Evolutionary conservation across 2,329 filamentous ascomycete genomes (phyloP).

Genomic region (Tolypocladium sp.): DNA sequence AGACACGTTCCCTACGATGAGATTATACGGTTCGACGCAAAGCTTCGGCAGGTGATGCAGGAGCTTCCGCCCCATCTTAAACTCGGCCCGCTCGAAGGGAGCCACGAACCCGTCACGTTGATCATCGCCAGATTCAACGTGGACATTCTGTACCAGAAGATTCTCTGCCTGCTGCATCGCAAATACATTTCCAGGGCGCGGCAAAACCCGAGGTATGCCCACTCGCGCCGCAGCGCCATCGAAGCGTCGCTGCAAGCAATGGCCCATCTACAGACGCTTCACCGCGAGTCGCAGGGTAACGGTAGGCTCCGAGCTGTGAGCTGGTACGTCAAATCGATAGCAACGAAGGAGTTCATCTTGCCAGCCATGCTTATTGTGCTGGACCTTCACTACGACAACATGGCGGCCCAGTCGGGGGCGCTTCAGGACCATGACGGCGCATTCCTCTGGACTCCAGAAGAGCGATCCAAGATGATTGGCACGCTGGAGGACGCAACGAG

Average conservation of each 20-base stretch:
- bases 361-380: constrained; percentile 77
- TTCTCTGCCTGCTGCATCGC: constrained; percentile 79
- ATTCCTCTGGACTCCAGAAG: constrained; percentile 47
- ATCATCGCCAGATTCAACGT: constrained; percentile 80
- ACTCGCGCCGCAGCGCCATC: constrained; percentile 75
- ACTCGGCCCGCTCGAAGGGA: constrained; percentile 65
- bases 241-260: constrained; percentile 80
- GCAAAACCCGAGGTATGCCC: constrained; percentile 71
- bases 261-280: constrained; percentile 64
- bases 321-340: constrained; percentile 72
- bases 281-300: constrained; percentile 62
- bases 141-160: constrained; percentile 80
- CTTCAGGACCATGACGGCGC: constrained; percentile 30
- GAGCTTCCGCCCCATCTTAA: constrained; percentile 73
- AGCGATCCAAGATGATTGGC: constrained; percentile 66
- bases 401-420: constrained; percentile 32
- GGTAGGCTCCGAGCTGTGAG: constrained; percentile 65
- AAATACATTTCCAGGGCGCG: constrained; percentile 75
- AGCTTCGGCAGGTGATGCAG: constrained; percentile 51
- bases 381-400: constrained; percentile 66
- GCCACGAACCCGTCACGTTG: constrained; percentile 71
- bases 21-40: constrained; percentile 51
- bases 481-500: constrained; percentile 62
- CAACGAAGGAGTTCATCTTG: constrained; percentile 76
- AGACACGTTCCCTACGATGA: constrained; percentile 54